These are phyloP conservation scores for Puya raimondii DNA, from an alignment of 176 grass and related monocot species.

Conservation along the genomic window DNA sequence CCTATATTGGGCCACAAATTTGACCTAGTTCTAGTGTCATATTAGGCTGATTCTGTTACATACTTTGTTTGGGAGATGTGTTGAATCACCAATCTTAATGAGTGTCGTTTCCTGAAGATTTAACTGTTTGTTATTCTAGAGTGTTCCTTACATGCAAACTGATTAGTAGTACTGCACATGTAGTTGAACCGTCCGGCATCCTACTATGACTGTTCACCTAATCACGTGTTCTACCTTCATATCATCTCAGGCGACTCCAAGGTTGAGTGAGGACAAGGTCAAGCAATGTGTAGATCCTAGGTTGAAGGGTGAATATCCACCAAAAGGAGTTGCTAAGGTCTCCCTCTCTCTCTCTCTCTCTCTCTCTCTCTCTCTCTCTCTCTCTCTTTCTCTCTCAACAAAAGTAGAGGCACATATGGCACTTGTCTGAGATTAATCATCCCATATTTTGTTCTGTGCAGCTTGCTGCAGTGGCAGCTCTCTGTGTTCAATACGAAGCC, in stretches of 20 bases:
- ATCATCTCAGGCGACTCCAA: slow-evolving; percentile 61
- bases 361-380: not conserved
- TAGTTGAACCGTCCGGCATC: not conserved
- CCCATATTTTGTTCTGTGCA: slow-evolving; percentile 21
- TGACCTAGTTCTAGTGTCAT: no score
- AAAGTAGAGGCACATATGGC: not conserved
- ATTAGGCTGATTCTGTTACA: no score
- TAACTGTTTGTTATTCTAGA: no score
- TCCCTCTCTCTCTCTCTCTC: slow-evolving; percentile 17
- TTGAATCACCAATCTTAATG: no score
- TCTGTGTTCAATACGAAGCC: slow-evolving; percentile 88
- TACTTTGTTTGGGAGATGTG: no score
- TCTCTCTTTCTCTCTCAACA: not conserved
- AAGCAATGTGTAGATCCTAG: slow-evolving; percentile 79
- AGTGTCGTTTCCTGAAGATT: no score
- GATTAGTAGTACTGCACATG: no score
- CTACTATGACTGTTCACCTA: not conserved
- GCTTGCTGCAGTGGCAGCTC: slow-evolving; percentile 74
- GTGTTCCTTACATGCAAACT: no score
- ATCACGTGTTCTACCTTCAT: not conserved
- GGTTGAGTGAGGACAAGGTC: slow-evolving; percentile 78
- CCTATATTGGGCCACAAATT: no score
- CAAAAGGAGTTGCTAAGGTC: slow-evolving; percentile 81
- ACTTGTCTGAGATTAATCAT: not conserved
- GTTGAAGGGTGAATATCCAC: slow-evolving; percentile 75